Evolutionary conservation across 164 flowering plant species (phyloP), one percentile per base, ranked within the genome.

Genomic region (Dillenia turbinata): DNA sequence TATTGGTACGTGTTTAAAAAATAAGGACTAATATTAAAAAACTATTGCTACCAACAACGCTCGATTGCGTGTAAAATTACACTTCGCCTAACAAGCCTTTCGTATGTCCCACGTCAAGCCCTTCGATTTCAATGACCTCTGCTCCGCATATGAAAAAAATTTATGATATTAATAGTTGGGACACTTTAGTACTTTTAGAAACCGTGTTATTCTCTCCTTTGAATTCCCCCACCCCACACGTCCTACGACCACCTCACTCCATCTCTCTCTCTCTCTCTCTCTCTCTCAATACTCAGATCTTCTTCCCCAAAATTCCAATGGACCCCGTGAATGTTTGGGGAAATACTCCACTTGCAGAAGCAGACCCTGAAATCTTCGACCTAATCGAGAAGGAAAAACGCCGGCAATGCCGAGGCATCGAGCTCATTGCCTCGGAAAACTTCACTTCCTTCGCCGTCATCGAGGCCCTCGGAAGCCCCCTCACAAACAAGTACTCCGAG

Each of bases 401-500:
- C n/a, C 79, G 97, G 6, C 97, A 91, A 76, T 84, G 93, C 77
- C 77, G 86, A 45, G 97, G 97, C 3, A 94, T 94, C 79, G 99
- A 94, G 77, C 86, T 94, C 13, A 91, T 94, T 46, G 99, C 99
- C 10, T 94, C 98, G 16, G 97, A 91, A 52, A 94, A 94, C 57
- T 89, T 94, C 93, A 89, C 97, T 47, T 91, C 96, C 64, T 87
- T 89, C 74, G 98, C 98, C 59, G 97, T 94, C 24, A 91, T 94
- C 52, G 86, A 95, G 68, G 99, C 99, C 33, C 85, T 92, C 22
- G 99, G 99, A 16, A 75, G 83, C 73, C 79, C 97, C 53, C 77
- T 95, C 52, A 95, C 99, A 69, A 95, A 95, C 87, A 95, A 95
- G 64, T 92, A 92, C 84, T 92, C 99, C 33, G 99, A 95, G 71